phyloP scores from a whole-genome alignment of 176 grass and related monocot species.

The Elaeis guineensis region DNA sequence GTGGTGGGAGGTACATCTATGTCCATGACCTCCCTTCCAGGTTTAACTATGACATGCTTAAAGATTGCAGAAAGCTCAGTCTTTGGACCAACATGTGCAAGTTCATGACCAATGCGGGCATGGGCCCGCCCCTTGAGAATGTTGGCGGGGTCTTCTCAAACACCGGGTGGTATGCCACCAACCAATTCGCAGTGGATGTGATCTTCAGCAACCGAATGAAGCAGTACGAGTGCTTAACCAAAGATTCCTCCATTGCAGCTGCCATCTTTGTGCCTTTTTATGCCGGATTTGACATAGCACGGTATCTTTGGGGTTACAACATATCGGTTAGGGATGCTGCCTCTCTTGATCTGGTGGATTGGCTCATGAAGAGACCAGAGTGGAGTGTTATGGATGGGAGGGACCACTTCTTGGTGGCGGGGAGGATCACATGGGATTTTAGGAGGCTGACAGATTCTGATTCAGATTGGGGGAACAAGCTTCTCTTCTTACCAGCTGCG shows the following conservation, averaged over 20 bases:
- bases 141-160: conserved; percentile 30
- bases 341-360: conserved; percentile 29
- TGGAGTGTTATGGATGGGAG: conserved; percentile 52
- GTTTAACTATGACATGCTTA: conserved; percentile 63
- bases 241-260: conserved; percentile 31
- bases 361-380: conserved; percentile 33
- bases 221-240: conserved; percentile 62
- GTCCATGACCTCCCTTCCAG: conserved; percentile 47
- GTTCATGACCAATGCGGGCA: conserved; percentile 38
- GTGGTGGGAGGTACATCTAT: conserved; percentile 60
- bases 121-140: conserved; percentile 40
- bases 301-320: conserved; percentile 61
- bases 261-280: conserved; percentile 72
- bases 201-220: conserved; percentile 76
- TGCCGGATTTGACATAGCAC: conserved; percentile 57
- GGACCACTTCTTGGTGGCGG: conserved; percentile 69
- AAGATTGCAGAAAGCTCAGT: conserved; percentile 35
- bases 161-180: conserved; percentile 58
- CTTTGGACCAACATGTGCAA: conserved; percentile 64
- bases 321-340: conserved; percentile 33
- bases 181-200: conserved; percentile 47
- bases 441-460: conserved; percentile 33
- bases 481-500: conserved; percentile 53
- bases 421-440: conserved; percentile 55
- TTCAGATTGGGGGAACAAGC: conserved; percentile 63